A percentile compares a stretch with the other conserved stretches of the same genome.
phyloP scores from a whole-genome alignment of 352 stramenopile species.

The Peronosclerospora sorghi region DNA sequence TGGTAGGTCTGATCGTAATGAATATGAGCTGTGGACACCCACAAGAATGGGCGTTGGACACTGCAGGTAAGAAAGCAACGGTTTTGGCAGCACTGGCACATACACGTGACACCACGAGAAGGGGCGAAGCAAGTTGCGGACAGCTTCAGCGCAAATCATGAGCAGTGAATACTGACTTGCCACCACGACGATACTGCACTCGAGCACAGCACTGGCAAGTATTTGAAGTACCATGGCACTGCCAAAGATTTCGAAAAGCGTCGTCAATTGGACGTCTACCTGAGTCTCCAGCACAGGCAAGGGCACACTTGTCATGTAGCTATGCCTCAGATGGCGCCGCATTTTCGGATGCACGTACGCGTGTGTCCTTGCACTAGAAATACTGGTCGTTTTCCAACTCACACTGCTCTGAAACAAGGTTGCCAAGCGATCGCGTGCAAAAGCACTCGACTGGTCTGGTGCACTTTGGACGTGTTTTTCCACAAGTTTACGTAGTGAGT shows the following conservation, averaged over 20 bases:
- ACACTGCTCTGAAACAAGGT: conserved; percentile 33
- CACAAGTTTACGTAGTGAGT: conserved; percentile 41
- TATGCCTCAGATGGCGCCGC: conserved; percentile 27
- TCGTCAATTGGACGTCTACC: conserved; percentile 56
- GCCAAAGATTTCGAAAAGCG: conserved; percentile 64
- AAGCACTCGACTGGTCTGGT: conserved; percentile 25
- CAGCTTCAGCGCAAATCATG: conserved; percentile 69
- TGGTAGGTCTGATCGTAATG: conserved; percentile 42
- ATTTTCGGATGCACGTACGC: conserved; percentile 26
- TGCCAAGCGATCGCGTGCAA: conserved; percentile 35
- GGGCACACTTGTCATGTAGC: conserved; percentile 28
- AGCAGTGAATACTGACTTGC: conserved; percentile 74
- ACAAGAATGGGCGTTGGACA: conserved; percentile 86
- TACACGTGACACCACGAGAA: conserved; percentile 88
- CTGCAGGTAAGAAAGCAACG: conserved; percentile 80
- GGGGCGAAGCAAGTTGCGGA: conserved; percentile 76
- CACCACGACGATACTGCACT: conserved; percentile 82
- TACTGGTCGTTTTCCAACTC: conserved; percentile 25
- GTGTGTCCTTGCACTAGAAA: conserved; percentile 20
- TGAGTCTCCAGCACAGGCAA: conserved; percentile 31
- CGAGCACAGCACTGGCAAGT: conserved; percentile 71
- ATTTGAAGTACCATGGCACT: conserved; percentile 59
- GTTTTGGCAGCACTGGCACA: conserved; percentile 72
- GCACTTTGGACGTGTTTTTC: conserved; percentile 36
- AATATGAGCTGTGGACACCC: conserved; percentile 68